Evolutionary conservation across 768 basidiomycete genomes (phyloP).

Genomic region (Dendrothele bispora): DNA sequence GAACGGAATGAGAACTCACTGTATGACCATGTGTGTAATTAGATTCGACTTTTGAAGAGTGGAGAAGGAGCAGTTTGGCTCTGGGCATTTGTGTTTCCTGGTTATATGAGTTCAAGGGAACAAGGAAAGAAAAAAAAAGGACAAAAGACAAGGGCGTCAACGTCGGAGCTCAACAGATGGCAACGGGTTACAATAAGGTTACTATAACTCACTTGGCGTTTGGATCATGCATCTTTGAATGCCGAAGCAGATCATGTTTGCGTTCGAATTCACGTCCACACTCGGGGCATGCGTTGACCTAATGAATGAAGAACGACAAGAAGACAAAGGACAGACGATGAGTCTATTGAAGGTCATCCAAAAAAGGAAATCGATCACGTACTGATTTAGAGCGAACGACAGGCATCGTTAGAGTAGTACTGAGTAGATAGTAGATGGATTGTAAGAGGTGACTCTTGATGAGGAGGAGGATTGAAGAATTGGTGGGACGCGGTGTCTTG

Average conservation of each 20-base stretch:
- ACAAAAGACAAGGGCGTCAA: neutral
- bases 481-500: too few species aligned
- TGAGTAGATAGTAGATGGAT: too few species aligned
- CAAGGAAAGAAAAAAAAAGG: neutral
- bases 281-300: conserved; percentile 1
- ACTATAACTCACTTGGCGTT: conserved; percentile 1
- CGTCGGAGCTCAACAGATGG: too few species aligned
- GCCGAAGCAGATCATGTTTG: neutral
- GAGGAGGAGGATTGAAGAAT: too few species aligned
- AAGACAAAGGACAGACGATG: too few species aligned
- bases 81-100: conserved; percentile 1
- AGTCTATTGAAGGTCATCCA: too few species aligned
- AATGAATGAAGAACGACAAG: too few species aligned
- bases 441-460: too few species aligned
- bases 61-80: neutral
- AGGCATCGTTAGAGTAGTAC: too few species aligned
- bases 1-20: neutral
- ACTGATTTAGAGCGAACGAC: too few species aligned
- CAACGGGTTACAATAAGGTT: too few species aligned
- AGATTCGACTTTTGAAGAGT: neutral
- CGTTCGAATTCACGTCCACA: neutral
- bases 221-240: neutral
- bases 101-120: neutral
- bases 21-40: conserved; percentile 1
- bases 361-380: too few species aligned